A percentile compares a stretch with the other conserved stretches of the same genome.
Conservation (phyloP, 768 basidiomycete genomes). For the Cytidiella melzeri region DNA sequence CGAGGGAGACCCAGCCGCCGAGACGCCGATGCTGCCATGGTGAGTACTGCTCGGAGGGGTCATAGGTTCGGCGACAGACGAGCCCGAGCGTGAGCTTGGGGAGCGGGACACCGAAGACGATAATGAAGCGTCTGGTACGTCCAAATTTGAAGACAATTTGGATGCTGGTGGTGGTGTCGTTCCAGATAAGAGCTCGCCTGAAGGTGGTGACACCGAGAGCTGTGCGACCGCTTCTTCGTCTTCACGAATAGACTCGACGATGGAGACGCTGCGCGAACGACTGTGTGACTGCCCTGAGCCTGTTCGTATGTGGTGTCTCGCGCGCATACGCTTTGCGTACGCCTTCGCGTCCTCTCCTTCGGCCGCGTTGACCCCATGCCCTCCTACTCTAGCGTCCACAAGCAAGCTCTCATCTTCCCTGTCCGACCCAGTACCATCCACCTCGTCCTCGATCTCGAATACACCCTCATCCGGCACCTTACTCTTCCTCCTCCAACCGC, state of each 20-base stretch:
- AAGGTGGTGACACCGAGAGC: neutral
- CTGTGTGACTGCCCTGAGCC: constrained; percentile 3
- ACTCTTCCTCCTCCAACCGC: constrained; percentile 2
- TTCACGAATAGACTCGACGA: neutral
- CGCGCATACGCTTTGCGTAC: constrained; percentile 18
- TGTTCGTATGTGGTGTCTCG: constrained; percentile 1
- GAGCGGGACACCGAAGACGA: neutral
- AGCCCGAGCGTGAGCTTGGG: neutral
- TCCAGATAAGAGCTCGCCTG: neutral
- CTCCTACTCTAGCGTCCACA: too few relatives aligned
- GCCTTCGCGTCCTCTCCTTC: constrained; percentile 14
- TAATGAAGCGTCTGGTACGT: neutral
- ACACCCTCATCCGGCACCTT: constrained; percentile 22
- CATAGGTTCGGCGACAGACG: neutral
- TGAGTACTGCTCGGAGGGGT: neutral
- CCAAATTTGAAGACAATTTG: neutral
- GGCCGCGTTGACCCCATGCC: too few relatives aligned
- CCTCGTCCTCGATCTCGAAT: constrained; percentile 35
- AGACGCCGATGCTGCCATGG: neutral
- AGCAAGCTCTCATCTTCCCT: neutral
- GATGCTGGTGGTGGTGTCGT: neutral
- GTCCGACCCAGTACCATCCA: neutral
- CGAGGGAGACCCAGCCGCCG: neutral
- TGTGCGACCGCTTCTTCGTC: neutral
- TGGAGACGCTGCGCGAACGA: constrained; percentile 13